These are phyloP conservation scores for Aspergillus alliaceus DNA, from an alignment of 2,329 filamentous ascomycete genomes.

Conservation along the genomic window DNA sequence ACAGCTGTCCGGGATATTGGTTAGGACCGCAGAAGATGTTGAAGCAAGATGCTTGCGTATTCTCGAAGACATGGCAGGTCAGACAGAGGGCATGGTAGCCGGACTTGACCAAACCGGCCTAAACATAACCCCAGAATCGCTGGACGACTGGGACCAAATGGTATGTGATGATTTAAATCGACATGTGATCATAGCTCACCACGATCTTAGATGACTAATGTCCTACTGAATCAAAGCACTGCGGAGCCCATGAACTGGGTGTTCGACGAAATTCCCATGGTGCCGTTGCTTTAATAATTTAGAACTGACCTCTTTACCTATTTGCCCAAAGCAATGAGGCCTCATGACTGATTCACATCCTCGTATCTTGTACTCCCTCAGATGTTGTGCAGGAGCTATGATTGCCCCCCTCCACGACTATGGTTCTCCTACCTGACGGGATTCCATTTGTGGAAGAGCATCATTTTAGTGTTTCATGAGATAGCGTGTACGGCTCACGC, in stretches of 20 bases:
- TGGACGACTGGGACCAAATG: conserved; percentile 47
- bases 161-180: conserved; percentile 29
- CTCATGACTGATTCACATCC: neutral
- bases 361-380: no score
- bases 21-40: conserved; percentile 41
- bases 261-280: conserved; percentile 5
- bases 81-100: conserved; percentile 9
- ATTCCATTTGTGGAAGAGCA: neutral
- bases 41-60: conserved; percentile 24
- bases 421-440: neutral
- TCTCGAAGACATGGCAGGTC: conserved; percentile 22
- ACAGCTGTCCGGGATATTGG: conserved; percentile 34
- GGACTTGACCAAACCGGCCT: conserved; percentile 21
- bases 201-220: conserved; percentile 29
- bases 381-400: no score
- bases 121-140: conserved; percentile 24
- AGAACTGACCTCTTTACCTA: neutral
- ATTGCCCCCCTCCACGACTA: neutral
- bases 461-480: neutral
- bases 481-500: neutral
- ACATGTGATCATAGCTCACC: neutral
- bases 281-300: neutral
- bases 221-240: conserved; percentile 24
- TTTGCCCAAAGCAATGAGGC: neutral
- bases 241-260: conserved; percentile 20